phyloP scores from a whole-genome alignment of 140 eudicot species.

The Erigeron philadelphicus region DNA sequence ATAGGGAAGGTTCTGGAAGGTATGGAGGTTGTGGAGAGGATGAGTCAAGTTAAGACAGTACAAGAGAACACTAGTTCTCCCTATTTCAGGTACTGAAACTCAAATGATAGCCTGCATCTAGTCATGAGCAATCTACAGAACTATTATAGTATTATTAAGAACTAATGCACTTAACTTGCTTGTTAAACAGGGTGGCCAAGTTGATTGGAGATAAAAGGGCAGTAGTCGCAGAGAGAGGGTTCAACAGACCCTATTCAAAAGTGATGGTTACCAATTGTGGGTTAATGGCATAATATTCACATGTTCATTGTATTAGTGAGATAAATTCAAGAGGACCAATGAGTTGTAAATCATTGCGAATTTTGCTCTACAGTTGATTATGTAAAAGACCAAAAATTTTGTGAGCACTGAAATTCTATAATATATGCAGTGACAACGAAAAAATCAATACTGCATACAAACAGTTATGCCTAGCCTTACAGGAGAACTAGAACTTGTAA shows the following conservation, averaged over 20 bases:
- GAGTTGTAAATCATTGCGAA: slow-evolving; percentile 22
- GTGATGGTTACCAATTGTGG: slow-evolving; percentile 78
- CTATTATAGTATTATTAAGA: slow-evolving; percentile 1
- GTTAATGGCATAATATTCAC: slow-evolving; percentile 34
- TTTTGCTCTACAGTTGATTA: background rate
- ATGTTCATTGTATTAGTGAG: slow-evolving; percentile 16
- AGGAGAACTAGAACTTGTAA: background rate
- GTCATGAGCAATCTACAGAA: background rate
- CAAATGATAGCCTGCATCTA: slow-evolving; percentile 1
- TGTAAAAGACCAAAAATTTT: slow-evolving; percentile 3
- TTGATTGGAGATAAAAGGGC: slow-evolving; percentile 91
- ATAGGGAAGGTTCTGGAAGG: slow-evolving; percentile 83
- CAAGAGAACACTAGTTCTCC: slow-evolving; percentile 89
- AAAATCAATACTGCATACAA: background rate
- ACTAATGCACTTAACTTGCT: slow-evolving; percentile 3
- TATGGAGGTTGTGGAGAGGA: slow-evolving; percentile 71
- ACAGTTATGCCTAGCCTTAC: background rate
- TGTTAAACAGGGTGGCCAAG: slow-evolving; percentile 77
- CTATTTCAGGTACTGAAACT: slow-evolving; percentile 72
- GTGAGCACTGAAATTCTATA: background rate
- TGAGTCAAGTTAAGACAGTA: slow-evolving; percentile 75
- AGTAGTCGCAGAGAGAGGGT: slow-evolving; percentile 96
- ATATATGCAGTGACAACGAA: background rate
- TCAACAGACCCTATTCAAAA: slow-evolving; percentile 88
- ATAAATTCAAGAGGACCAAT: slow-evolving; percentile 11